Conservation (phyloP, 805 yeast genomes). For the Blastobotrys americana region DNA sequence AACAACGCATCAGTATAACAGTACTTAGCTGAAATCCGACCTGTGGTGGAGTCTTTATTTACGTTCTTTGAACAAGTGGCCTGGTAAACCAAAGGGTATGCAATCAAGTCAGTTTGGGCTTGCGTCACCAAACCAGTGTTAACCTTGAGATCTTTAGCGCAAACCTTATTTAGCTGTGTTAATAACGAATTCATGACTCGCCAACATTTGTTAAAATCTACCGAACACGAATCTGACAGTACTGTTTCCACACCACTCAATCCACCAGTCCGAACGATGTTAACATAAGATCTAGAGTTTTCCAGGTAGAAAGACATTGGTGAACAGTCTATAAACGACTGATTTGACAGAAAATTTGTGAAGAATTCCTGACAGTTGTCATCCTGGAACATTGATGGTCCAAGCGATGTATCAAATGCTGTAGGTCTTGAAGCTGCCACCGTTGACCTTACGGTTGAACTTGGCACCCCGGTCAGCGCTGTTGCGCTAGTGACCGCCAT, state of each 20-base stretch:
- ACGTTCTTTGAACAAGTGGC: constrained; percentile 24
- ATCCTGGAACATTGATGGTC: constrained; percentile 21
- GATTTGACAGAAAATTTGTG: constrained; percentile 19
- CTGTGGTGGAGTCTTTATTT: neutral
- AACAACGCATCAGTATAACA: constrained; percentile 26
- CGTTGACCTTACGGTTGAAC: too few relatives aligned
- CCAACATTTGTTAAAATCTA: constrained; percentile 18
- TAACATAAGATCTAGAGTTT: constrained; percentile 26
- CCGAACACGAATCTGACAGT: constrained; percentile 24
- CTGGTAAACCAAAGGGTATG: constrained; percentile 22
- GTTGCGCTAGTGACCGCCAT: too few relatives aligned
- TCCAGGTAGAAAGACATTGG: constrained; percentile 28
- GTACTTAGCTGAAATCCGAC: constrained; percentile 13
- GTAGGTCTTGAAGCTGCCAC: too few relatives aligned
- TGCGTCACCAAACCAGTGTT: constrained; percentile 25
- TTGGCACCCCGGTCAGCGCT: too few relatives aligned
- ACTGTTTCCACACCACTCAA: constrained; percentile 19
- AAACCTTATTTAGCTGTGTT: constrained; percentile 15
- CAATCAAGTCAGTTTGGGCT: constrained; percentile 25
- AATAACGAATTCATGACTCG: constrained; percentile 20
- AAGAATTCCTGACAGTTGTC: constrained; percentile 24
- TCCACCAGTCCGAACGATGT: constrained; percentile 22
- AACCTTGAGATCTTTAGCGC: constrained; percentile 20
- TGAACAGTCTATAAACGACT: constrained; percentile 22
- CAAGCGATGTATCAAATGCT: constrained; percentile 28